Evolutionary conservation across 495 filamentous ascomycete species (phyloP).

Genomic region (Thozetella sp.): DNA sequence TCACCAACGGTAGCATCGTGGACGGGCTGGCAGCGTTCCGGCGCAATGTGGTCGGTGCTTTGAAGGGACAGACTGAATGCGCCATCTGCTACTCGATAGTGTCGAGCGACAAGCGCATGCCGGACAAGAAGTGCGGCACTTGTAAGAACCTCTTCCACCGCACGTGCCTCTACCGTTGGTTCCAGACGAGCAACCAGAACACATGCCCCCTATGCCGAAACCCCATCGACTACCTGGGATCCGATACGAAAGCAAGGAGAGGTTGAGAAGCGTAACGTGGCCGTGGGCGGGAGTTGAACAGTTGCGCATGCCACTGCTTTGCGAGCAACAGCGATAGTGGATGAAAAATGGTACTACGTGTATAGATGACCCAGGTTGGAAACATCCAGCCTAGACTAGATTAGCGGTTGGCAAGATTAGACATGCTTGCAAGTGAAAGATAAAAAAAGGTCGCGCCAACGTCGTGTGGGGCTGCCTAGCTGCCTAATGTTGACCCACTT

Average conservation of each 20-base stretch:
- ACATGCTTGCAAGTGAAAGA: no score
- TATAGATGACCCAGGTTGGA: no score
- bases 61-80: constrained; percentile 94
- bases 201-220: constrained; percentile 90
- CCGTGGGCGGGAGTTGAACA: no score
- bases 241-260: constrained; percentile 20
- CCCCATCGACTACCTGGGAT: constrained; percentile 67
- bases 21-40: constrained; percentile 85
- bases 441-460: no score
- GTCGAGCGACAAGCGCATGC: constrained; percentile 80
- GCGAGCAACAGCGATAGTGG: no score
- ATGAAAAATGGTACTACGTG: not conserved
- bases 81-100: constrained; percentile 97
- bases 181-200: constrained; percentile 86
- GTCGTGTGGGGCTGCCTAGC: no score
- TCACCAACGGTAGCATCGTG: constrained; percentile 82
- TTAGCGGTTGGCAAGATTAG: no score
- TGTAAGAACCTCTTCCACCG: constrained; percentile 95
- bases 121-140: constrained; percentile 87
- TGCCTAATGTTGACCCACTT: no score
- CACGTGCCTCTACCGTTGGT: constrained; percentile 91
- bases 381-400: no score
- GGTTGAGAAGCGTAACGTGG: no score
- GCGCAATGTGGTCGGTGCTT: constrained; percentile 77
- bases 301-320: no score